Conservation (phyloP, 2,329 filamentous ascomycete genomes). For the Neophaeococcomyces mojaviensis region DNA sequence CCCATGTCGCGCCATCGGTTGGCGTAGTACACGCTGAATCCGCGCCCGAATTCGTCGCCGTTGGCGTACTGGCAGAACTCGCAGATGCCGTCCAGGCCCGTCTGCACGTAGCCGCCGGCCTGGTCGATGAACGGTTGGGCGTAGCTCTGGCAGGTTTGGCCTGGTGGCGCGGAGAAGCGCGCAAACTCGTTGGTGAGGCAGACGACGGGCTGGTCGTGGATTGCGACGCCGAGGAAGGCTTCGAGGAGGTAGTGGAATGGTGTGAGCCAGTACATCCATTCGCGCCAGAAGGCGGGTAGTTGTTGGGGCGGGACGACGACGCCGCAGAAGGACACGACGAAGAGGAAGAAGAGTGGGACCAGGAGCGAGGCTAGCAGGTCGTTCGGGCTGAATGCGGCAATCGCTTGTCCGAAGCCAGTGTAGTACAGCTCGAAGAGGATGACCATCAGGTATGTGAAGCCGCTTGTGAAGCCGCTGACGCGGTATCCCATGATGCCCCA, state of each 20-base stretch:
- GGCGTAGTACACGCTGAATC: constrained; percentile 46
- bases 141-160: constrained; percentile 55
- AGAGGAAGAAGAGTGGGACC: constrained; percentile 63
- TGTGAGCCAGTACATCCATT: constrained; percentile 62
- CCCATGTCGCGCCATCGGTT: constrained; percentile 75
- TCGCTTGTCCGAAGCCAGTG: constrained; percentile 50
- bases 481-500: constrained; percentile 50
- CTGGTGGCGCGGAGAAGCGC: constrained; percentile 46
- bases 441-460: constrained; percentile 52
- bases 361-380: constrained; percentile 58
- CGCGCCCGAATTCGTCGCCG: constrained; percentile 35
- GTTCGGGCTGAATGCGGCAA: constrained; percentile 60
- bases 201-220: constrained; percentile 57
- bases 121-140: constrained; percentile 44
- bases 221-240: constrained; percentile 61
- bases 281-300: constrained; percentile 59
- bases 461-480: constrained; percentile 50
- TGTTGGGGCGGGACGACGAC: constrained; percentile 61
- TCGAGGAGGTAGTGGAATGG: constrained; percentile 75
- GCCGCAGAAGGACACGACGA: constrained; percentile 65
- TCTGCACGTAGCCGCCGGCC: constrained; percentile 40
- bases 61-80: constrained; percentile 35
- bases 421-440: constrained; percentile 60
- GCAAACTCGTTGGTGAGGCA: constrained; percentile 62
- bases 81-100: constrained; percentile 41